These are phyloP conservation scores for Coccomyxa sp. DNA, from an alignment of 139 green algal genomes.

Conservation along the genomic window DNA sequence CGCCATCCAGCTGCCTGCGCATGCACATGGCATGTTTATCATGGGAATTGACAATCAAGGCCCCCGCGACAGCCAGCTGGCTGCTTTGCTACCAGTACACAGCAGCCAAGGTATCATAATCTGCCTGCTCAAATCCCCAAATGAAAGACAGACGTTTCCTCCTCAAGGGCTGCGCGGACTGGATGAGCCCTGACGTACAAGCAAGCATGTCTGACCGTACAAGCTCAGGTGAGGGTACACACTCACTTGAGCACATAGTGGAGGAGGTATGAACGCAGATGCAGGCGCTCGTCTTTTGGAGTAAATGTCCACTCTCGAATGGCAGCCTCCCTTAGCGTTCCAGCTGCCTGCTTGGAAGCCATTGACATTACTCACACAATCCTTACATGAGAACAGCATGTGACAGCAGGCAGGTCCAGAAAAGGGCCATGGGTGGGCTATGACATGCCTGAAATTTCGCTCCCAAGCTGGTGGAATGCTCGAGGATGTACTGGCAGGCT, in stretches of 20 bases:
- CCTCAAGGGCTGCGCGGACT: not conserved
- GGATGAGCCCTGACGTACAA: no score
- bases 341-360: conserved; percentile 41
- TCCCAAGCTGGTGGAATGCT: conserved; percentile 24
- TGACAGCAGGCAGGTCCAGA: not conserved
- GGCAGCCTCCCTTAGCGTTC: conserved; percentile 48
- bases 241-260: conserved; percentile 28
- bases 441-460: conserved; percentile 29
- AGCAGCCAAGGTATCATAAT: not conserved
- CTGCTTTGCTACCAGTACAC: not conserved
- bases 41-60: not conserved
- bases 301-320: conserved; percentile 54
- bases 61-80: not conserved
- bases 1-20: not conserved
- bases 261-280: conserved; percentile 52
- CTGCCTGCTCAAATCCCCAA: not conserved
- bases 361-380: not conserved
- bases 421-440: not conserved
- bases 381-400: not conserved
- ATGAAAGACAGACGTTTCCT: not conserved
- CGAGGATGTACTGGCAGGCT: conserved; percentile 54
- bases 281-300: conserved; percentile 2
- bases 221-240: conserved; percentile 6
- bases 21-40: not conserved
- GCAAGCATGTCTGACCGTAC: not conserved